These are phyloP conservation scores for Magnolia changhungtana DNA, from an alignment of 164 flowering plant genomes.

Conservation along the genomic window DNA sequence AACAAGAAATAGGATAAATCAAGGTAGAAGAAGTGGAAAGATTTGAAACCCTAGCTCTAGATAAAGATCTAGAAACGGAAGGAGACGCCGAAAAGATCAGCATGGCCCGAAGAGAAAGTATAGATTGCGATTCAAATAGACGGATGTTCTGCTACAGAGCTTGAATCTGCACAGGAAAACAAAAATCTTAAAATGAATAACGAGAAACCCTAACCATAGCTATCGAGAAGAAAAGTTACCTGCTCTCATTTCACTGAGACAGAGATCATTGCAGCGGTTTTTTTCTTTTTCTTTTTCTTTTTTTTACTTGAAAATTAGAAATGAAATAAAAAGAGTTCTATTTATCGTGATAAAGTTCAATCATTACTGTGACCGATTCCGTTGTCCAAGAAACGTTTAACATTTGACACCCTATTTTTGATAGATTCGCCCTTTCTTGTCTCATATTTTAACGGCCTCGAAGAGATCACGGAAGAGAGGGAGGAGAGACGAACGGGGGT, in stretches of 20 bases:
- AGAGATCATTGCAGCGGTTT: not conserved
- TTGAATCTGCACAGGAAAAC: not conserved
- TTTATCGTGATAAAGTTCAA: not conserved
- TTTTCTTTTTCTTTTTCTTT: too few relatives aligned
- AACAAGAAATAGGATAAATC: not conserved
- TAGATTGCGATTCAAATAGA: not conserved
- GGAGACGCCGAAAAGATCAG: conserved; percentile 22
- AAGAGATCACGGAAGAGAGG: too few relatives aligned
- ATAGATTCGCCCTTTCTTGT: too few relatives aligned
- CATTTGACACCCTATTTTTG: too few relatives aligned
- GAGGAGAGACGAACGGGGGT: too few relatives aligned
- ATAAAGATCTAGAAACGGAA: conserved; percentile 12
- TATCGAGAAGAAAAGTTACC: not conserved
- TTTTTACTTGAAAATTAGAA: not conserved
- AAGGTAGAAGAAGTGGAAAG: not conserved
- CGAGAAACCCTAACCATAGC: not conserved
- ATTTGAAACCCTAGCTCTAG: conserved; percentile 19
- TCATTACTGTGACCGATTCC: not conserved
- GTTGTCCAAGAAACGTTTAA: not conserved
- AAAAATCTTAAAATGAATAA: not conserved
- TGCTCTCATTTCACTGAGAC: not conserved
- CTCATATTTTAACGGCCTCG: too few relatives aligned
- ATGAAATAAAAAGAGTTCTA: not conserved
- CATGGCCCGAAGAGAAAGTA: conserved; percentile 12
- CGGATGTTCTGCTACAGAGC: not conserved